Percentiles rank a stretch among this genome's conserved stretches.
phyloP scores from a whole-genome alignment of 2,329 filamentous ascomycete genomes.

The Pseudogymnoascus sp. region DNA sequence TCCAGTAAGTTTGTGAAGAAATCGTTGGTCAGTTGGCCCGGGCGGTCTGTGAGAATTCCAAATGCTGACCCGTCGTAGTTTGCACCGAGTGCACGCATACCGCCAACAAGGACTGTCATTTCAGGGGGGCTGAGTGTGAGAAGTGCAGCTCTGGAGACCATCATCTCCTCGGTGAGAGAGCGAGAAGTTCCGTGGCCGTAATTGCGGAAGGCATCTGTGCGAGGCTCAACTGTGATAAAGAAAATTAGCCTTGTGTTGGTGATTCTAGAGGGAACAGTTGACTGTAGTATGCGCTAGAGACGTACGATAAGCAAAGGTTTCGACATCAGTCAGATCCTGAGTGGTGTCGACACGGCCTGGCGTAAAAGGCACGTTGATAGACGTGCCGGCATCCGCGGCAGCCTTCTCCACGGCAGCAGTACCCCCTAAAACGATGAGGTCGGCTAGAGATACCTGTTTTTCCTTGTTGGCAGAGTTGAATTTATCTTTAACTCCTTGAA shows the following conservation, averaged over 20 bases:
- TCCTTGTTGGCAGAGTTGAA: constrained; percentile 41
- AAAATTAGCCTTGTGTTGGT: background rate
- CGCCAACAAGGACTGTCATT: constrained; percentile 46
- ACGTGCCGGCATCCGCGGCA: constrained; percentile 25
- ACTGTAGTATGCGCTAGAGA: background rate
- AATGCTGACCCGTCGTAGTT: constrained; percentile 47
- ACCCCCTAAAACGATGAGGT: constrained; percentile 50
- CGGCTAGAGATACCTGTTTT: constrained; percentile 51
- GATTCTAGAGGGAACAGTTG: background rate
- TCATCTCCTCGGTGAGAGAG: constrained; percentile 45
- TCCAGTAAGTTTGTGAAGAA: constrained; percentile 55
- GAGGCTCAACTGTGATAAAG: constrained; percentile 36
- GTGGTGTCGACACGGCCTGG: constrained; percentile 49
- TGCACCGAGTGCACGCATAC: constrained; percentile 45
- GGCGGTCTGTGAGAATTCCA: constrained; percentile 46
- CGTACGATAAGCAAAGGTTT: constrained; percentile 40
- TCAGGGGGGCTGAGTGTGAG: constrained; percentile 48
- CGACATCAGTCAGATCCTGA: constrained; percentile 45
- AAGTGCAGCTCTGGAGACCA: constrained; percentile 48
- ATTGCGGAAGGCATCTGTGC: constrained; percentile 51
- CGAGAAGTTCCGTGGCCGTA: constrained; percentile 43
- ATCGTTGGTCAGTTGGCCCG: constrained; percentile 49
- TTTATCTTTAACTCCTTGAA: constrained; percentile 34
- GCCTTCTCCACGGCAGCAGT: constrained; percentile 48
- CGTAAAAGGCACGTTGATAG: constrained; percentile 43